Evolutionary conservation across 495 filamentous ascomycete species (phyloP), one percentile per base, ranked within the genome.

Genomic region (Apodospora peruviana): DNA sequence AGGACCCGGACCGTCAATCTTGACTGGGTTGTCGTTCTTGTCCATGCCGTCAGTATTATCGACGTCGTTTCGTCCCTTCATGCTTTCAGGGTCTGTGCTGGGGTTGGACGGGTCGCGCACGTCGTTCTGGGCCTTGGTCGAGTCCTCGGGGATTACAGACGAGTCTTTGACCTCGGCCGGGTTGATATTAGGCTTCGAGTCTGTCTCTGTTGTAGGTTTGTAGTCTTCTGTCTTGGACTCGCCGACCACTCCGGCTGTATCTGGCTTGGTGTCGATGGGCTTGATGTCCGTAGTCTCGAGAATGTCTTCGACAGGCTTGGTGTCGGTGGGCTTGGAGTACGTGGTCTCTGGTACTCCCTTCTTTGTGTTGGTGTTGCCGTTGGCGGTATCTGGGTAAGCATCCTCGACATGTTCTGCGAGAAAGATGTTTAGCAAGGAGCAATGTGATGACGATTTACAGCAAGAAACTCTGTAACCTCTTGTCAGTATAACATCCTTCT

Each of bases 1-100:
- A 8, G 72, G 73, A 0, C 73, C 71, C 2, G 72, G 70, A 3
- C 69, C 70, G 2, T 67, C 58, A n/a, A 71, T 34, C 43, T 70
- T 68, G 49, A 59, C 61, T n/a, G 57, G 58, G 50, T 56, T 54
- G 16, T 67, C 55, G 49, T 51, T 53, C 5, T 44, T 46, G 39
- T 66, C 55, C 14, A 52, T 48, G 24, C 34, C 29, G 2, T 53
- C 57, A 12, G 50, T 57, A n/a, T 66, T 62, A 43, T 60, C 50
- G 27, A 64, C 59, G 47, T 70, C 58, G 25, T 62, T 46, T 20
- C 64, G 58, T 11, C 57, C 51, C 2, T 58, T 47, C 12, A 59
- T 50, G 3, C 59, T 51, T 29, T 60, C 54, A 43, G 43, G 48
- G 48, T 55, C 42, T 19, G 67, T 59, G 35, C 53, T 40, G 7